Evolutionary conservation across 768 basidiomycete species (phyloP).

Genomic region (Naganishia kalamii): DNA sequence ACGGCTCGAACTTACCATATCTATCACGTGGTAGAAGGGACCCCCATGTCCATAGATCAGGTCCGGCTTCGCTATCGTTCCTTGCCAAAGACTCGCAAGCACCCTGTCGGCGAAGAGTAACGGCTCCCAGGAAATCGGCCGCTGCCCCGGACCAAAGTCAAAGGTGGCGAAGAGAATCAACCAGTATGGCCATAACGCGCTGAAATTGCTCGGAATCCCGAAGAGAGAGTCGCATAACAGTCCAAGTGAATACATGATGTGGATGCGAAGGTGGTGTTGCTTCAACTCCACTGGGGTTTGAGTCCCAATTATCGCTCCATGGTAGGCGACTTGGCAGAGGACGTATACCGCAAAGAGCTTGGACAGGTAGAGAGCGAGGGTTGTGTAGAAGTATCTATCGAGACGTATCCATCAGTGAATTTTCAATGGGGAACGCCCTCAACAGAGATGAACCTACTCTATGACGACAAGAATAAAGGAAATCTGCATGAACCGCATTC

Average conservation of each 20-base stretch:
- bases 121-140: too few species aligned
- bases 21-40: too few species aligned
- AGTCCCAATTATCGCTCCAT: too few species aligned
- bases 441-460: too few species aligned
- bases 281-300: not conserved
- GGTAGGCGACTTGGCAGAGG: not conserved
- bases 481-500: too few species aligned
- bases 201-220: not conserved
- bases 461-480: too few species aligned
- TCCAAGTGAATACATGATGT: not conserved
- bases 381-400: not conserved
- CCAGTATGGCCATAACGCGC: conserved; percentile 2
- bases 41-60: too few species aligned
- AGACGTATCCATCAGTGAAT: too few species aligned
- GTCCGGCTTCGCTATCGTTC: too few species aligned
- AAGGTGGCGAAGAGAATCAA: not conserved
- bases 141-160: not conserved
- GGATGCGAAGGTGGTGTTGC: not conserved
- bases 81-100: too few species aligned
- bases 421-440: too few species aligned
- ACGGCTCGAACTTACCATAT: not conserved
- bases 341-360: not conserved
- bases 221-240: not conserved
- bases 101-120: too few species aligned
- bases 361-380: not conserved